Evolutionary conservation across 768 basidiomycete genomes (phyloP).

Genomic region (Jaapia argillacea): DNA sequence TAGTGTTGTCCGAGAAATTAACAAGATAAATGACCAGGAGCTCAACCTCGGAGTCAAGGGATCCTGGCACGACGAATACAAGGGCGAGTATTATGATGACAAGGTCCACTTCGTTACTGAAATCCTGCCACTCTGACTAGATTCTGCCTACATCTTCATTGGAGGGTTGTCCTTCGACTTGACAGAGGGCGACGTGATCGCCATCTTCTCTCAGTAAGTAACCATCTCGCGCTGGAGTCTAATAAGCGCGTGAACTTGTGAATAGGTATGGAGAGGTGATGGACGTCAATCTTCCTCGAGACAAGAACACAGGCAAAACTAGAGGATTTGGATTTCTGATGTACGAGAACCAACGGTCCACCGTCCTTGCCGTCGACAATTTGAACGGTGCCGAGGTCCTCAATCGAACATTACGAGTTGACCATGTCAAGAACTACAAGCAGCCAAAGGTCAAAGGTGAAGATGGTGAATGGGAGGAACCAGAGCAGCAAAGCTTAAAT

Average conservation of each 20-base stretch:
- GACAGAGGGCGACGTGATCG: constrained; percentile 95
- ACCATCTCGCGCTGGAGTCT: neutral
- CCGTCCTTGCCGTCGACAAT: constrained; percentile 94
- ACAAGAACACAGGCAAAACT: constrained; percentile 86
- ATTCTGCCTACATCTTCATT: constrained; percentile 92
- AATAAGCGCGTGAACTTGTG: constrained; percentile 2
- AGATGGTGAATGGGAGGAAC: constrained; percentile 76
- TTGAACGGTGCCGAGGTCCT: constrained; percentile 90
- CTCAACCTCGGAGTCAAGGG: constrained; percentile 58
- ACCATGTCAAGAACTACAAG: constrained; percentile 89
- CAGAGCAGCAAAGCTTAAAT: constrained; percentile 80
- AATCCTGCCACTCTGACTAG: constrained; percentile 25
- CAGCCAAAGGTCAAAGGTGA: constrained; percentile 74
- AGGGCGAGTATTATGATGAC: constrained; percentile 32
- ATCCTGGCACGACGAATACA: constrained; percentile 97
- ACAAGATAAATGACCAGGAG: constrained; percentile 86
- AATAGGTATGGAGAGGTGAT: constrained; percentile 91
- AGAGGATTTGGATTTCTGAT: constrained; percentile 94
- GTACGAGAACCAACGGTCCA: constrained; percentile 98
- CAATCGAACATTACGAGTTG: constrained; percentile 80
- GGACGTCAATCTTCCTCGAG: constrained; percentile 90
- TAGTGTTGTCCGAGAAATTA: constrained; percentile 91
- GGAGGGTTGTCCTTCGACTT: constrained; percentile 84
- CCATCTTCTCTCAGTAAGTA: constrained; percentile 94
- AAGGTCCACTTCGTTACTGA: constrained; percentile 1